Percentiles rank a stretch among this genome's conserved stretches.
These are phyloP conservation scores for Nannochloropsis gaditana DNA, from an alignment of 108 stramenopile genomes.

Conservation along the genomic window DNA sequence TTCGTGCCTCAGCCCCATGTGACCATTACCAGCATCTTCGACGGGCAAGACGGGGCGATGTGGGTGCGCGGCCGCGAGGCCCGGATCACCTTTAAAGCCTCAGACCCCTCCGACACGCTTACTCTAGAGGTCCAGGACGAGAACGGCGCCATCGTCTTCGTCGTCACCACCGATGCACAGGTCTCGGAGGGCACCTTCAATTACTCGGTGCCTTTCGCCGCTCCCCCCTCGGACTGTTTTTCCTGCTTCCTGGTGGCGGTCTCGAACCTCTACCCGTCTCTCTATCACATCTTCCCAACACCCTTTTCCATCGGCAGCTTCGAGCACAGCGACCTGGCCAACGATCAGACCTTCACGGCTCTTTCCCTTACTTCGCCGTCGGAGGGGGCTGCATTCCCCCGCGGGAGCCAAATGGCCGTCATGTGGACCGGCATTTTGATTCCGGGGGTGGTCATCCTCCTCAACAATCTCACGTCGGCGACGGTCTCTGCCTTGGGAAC, in stretches of 20 bases:
- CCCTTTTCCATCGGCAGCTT: conserved; percentile 19
- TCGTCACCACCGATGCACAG: background rate
- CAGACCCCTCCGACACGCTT: background rate
- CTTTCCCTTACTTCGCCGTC: background rate
- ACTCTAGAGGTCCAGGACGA: background rate
- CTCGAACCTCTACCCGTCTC: background rate
- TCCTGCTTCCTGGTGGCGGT: background rate
- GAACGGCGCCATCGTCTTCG: background rate
- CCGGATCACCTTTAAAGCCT: background rate
- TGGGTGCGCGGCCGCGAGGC: background rate
- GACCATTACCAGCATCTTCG: background rate
- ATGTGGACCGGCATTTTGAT: background rate
- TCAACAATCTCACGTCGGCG: background rate
- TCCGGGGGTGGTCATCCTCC: background rate
- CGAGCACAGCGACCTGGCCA: background rate
- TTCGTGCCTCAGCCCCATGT: background rate
- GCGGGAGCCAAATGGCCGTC: background rate
- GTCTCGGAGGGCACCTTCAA: background rate
- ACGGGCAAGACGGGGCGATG: conserved; percentile 16
- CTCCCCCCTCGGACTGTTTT: background rate
- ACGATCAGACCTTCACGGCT: background rate
- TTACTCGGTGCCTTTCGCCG: background rate
- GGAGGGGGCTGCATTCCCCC: background rate
- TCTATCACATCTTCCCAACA: background rate
- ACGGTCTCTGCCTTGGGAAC: background rate